Evolutionary conservation across 2,329 filamentous ascomycete species (phyloP).

Genomic region (Clonostachys rosea): DNA sequence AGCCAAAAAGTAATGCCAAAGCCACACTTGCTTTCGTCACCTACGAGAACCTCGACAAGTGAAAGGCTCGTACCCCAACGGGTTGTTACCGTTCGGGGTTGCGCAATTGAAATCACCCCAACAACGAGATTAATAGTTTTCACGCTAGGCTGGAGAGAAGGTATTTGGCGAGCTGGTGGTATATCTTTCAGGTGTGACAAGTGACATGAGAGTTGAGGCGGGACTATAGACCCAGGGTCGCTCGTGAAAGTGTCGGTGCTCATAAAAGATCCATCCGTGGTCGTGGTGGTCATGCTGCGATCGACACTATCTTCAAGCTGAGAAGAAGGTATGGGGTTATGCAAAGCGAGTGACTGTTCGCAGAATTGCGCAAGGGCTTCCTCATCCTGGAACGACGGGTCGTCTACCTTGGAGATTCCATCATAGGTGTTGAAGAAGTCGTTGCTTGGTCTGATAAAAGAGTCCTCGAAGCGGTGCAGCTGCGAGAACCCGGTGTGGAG

Average conservation of each 20-base stretch:
- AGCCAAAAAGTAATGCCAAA: slow-evolving; percentile 88
- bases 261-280: slow-evolving; percentile 6
- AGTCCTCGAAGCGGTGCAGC: slow-evolving; percentile 25
- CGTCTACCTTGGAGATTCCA: slow-evolving; percentile 13
- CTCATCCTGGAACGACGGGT: slow-evolving; percentile 19
- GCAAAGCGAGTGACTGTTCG: slow-evolving; percentile 69
- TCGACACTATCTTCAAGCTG: slow-evolving; percentile 40
- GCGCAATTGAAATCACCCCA: slow-evolving; percentile 68
- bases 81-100: slow-evolving; percentile 64
- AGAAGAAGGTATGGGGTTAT: slow-evolving; percentile 62
- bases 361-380: slow-evolving; percentile 61
- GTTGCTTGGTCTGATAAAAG: slow-evolving; percentile 12
- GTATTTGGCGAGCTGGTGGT: slow-evolving; percentile 61
- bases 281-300: slow-evolving; percentile 11
- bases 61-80: slow-evolving; percentile 57
- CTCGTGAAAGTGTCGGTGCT: slow-evolving; percentile 23
- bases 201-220: slow-evolving; percentile 20
- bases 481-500: slow-evolving; percentile 51
- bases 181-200: slow-evolving; percentile 60
- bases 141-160: slow-evolving; percentile 70
- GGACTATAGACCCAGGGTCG: slow-evolving; percentile 12
- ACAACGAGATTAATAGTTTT: slow-evolving; percentile 80
- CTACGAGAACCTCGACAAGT: slow-evolving; percentile 73
- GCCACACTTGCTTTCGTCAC: slow-evolving; percentile 77
- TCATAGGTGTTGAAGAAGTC: slow-evolving; percentile 45